Evolutionary conservation across 1,284 basidiomycete genomes (phyloP).

Genomic region (Puccinia coronata): DNA sequence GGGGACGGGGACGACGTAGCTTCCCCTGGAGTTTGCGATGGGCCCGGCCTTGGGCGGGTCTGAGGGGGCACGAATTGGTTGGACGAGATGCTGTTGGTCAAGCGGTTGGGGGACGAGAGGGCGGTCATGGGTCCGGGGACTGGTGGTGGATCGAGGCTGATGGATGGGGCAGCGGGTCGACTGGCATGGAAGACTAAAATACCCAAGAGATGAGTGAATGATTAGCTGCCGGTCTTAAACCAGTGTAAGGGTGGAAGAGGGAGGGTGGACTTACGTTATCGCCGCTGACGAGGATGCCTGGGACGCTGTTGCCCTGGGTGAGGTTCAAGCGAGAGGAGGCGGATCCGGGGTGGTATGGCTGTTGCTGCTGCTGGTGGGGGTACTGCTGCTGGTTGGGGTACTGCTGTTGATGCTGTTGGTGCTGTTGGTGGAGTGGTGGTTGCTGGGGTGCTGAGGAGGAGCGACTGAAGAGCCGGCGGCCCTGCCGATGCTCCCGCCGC

Average conservation of each 20-base stretch:
- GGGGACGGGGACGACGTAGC: constrained; percentile 50
- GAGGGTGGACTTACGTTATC: constrained; percentile 41
- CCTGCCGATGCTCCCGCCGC: neutral
- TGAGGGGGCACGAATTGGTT: constrained; percentile 58
- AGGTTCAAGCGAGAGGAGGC: neutral
- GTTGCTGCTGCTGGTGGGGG: constrained; percentile 26
- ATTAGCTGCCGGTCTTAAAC: neutral
- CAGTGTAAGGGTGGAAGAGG: neutral
- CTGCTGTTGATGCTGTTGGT: too few relatives aligned
- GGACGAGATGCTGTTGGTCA: constrained; percentile 60
- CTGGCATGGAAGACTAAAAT: constrained; percentile 64
- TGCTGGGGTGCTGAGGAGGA: constrained; percentile 27
- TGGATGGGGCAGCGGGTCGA: constrained; percentile 65
- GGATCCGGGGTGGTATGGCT: neutral
- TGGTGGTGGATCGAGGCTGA: constrained; percentile 63
- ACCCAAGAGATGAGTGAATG: neutral
- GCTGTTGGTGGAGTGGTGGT: constrained; percentile 8
- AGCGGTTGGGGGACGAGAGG: constrained; percentile 67
- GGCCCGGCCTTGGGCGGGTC: constrained; percentile 62
- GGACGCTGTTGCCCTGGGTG: constrained; percentile 16
- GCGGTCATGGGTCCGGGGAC: constrained; percentile 62
- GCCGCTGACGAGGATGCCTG: constrained; percentile 47
- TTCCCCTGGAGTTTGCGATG: constrained; percentile 59
- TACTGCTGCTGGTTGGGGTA: too few relatives aligned
- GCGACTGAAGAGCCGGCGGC: constrained; percentile 28